A percentile compares a stretch with the other conserved stretches of the same genome.
These are phyloP conservation scores for Trypethelium eluteriae DNA, from an alignment of 495 filamentous ascomycete genomes.

Conservation along the genomic window DNA sequence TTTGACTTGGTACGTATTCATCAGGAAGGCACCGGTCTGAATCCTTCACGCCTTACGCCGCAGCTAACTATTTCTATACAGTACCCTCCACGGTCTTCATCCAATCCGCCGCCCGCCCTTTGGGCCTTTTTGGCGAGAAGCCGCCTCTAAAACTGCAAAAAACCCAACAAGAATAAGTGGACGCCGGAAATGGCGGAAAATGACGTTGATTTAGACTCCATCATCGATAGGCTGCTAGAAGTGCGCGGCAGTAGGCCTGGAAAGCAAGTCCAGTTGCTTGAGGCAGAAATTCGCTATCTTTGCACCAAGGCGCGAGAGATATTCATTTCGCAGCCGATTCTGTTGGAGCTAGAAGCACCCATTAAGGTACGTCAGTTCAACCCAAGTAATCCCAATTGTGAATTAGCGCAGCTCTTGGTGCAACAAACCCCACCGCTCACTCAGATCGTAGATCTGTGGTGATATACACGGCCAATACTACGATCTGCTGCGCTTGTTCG, in stretches of 20 bases:
- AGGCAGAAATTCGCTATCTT: conserved; percentile 93
- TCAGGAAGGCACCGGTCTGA: not conserved
- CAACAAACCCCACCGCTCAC: conserved; percentile 9
- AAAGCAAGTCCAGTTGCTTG: conserved; percentile 95
- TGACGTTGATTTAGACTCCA: conserved; percentile 97
- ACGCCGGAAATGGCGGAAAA: conserved; percentile 78
- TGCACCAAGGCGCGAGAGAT: conserved; percentile 99
- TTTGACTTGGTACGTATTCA: not conserved
- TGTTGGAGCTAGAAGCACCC: conserved; percentile 93
- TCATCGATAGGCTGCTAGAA: conserved; percentile 96
- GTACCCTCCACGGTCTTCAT: not conserved
- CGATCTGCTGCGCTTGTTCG: conserved; percentile 92
- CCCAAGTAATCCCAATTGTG: not conserved
- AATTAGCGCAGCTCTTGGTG: not conserved
- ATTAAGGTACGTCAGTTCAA: conserved; percentile 68
- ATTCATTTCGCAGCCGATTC: conserved; percentile 97
- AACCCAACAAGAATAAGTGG: not conserved
- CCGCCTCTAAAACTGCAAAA: not conserved
- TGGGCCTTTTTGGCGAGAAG: not conserved
- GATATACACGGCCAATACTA: conserved; percentile 99
- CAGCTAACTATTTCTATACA: not conserved
- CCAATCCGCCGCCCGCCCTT: not conserved
- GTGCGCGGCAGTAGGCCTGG: conserved; percentile 95
- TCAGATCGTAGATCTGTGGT: conserved; percentile 72
- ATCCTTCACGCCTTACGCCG: not conserved